Conservation (phyloP, 2,329 filamentous ascomycete species). For the Emergomyces orientalis region DNA sequence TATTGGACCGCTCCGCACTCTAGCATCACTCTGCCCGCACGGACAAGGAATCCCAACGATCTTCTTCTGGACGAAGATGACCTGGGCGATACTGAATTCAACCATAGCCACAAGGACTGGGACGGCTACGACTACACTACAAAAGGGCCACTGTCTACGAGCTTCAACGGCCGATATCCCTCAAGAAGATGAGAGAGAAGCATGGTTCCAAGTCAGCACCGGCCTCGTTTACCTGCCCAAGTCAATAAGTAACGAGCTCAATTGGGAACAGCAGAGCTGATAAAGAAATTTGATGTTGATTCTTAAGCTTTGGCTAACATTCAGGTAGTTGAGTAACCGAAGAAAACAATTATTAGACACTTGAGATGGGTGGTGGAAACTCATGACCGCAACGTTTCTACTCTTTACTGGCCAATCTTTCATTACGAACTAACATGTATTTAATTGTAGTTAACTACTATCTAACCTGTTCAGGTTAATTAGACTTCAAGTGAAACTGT, state of each 20-base stretch:
- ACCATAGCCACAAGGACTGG: slow-evolving; percentile 19
- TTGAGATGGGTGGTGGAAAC: too few species aligned
- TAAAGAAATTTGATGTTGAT: not conserved
- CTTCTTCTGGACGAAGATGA: slow-evolving; percentile 15
- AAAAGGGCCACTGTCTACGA: slow-evolving; percentile 20
- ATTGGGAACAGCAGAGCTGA: slow-evolving; percentile 10
- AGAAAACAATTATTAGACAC: not conserved
- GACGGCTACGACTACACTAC: slow-evolving; percentile 25
- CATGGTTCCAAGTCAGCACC: slow-evolving; percentile 45
- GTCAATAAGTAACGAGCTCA: slow-evolving; percentile 6
- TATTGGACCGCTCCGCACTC: slow-evolving; percentile 16
- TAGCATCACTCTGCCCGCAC: slow-evolving; percentile 9
- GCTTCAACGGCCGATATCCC: slow-evolving; percentile 14
- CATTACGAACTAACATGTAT: too few species aligned
- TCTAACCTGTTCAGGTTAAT: too few species aligned
- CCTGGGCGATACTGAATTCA: slow-evolving; percentile 23
- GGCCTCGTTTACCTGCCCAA: slow-evolving; percentile 5
- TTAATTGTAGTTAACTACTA: too few species aligned
- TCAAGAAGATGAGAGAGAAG: slow-evolving; percentile 29
- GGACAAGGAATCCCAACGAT: slow-evolving; percentile 11
- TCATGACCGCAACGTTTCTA: too few species aligned
- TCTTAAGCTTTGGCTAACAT: not conserved
- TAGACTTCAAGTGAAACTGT: too few species aligned
- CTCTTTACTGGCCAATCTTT: too few species aligned
- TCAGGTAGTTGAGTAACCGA: slow-evolving; percentile 2